These are phyloP conservation scores for Colletotrichum gigasporum DNA, from an alignment of 2,329 filamentous ascomycete genomes.

Conservation along the genomic window DNA sequence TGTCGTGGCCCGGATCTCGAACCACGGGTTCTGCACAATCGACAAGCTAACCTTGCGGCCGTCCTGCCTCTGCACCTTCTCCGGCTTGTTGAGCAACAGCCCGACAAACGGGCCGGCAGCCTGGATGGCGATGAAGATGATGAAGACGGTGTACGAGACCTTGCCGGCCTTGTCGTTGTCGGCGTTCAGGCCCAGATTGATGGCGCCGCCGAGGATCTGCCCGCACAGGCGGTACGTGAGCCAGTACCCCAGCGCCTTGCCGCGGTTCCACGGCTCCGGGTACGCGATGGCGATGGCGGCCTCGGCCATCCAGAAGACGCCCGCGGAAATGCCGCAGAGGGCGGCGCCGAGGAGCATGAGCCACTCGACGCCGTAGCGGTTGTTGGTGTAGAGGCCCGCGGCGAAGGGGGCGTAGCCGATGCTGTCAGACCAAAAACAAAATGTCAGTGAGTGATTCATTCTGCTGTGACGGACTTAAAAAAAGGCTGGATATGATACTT, in stretches of 20 bases:
- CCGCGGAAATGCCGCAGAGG: constrained; percentile 75
- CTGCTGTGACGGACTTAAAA: neutral
- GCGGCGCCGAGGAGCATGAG: constrained; percentile 74
- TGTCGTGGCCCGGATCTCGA: constrained; percentile 68
- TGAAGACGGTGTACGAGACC: constrained; percentile 74
- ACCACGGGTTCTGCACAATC: constrained; percentile 64
- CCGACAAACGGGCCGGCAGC: constrained; percentile 71
- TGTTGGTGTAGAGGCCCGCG: constrained; percentile 77
- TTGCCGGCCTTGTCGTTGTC: constrained; percentile 66
- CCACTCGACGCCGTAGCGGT: constrained; percentile 75
- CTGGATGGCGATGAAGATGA: constrained; percentile 77
- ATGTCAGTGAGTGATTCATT: neutral
- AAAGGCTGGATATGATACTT: too few species aligned
- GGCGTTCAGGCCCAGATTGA: constrained; percentile 75
- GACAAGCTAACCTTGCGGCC: constrained; percentile 68
- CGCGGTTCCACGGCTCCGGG: constrained; percentile 74
- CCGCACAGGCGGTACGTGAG: constrained; percentile 66
- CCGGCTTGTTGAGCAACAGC: constrained; percentile 68
- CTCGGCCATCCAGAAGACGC: constrained; percentile 81
- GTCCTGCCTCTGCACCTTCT: constrained; percentile 71
- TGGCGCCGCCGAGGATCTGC: constrained; percentile 76
- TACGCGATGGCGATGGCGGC: constrained; percentile 78
- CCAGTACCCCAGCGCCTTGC: constrained; percentile 75
- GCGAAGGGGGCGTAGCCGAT: constrained; percentile 77
- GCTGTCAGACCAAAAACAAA: constrained; percentile 34